A percentile compares a stretch with the other conserved stretches of the same genome.
Conservation (phyloP, 768 basidiomycete genomes). For the Termitomyces sp. region DNA sequence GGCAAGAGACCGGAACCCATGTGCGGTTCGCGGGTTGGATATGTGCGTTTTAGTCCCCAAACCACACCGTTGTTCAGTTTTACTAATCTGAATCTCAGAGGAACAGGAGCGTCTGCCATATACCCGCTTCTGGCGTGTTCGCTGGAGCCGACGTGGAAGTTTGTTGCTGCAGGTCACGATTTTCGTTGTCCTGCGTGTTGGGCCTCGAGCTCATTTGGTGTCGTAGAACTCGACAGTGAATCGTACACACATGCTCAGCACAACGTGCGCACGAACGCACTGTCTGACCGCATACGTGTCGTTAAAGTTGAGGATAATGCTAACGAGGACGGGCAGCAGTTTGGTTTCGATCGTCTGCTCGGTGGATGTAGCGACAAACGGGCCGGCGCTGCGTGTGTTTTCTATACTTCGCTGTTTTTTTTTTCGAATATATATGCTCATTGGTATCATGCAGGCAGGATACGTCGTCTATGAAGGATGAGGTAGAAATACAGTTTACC, state of each 20-base stretch:
- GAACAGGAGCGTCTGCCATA: conserved; percentile 88
- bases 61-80: background rate
- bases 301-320: conserved; percentile 26
- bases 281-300: conserved; percentile 48
- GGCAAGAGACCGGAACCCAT: background rate
- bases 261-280: conserved; percentile 56
- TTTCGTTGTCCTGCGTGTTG: background rate
- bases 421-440: background rate
- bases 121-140: conserved; percentile 76
- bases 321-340: conserved; percentile 4
- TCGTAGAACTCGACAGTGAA: conserved; percentile 61
- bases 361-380: background rate
- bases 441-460: background rate
- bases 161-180: conserved; percentile 63
- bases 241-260: conserved; percentile 52
- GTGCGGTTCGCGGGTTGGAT: conserved; percentile 52
- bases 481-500: conserved; percentile 60
- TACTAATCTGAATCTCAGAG: conserved; percentile 30
- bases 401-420: no score
- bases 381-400: background rate
- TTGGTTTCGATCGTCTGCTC: conserved; percentile 14
- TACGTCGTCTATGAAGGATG: background rate
- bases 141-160: conserved; percentile 46
- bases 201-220: background rate
- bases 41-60: conserved; percentile 44